These are phyloP conservation scores for Yarrowia galli DNA, from an alignment of 1,139 yeast species.

Conservation along the genomic window DNA sequence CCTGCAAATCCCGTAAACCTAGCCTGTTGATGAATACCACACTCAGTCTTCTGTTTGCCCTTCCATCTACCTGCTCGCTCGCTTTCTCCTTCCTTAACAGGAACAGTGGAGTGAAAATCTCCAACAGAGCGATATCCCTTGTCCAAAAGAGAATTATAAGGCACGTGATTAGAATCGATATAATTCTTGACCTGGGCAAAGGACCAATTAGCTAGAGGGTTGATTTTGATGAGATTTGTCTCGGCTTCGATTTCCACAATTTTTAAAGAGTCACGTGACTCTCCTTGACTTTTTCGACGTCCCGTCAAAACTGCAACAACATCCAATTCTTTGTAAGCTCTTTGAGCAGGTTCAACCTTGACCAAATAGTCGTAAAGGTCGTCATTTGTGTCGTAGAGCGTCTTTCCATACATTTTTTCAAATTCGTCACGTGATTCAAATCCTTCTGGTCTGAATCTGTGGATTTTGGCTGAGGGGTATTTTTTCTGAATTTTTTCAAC, in stretches of 20 bases:
- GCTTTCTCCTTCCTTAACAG: constrained; percentile 90
- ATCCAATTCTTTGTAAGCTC: constrained; percentile 76
- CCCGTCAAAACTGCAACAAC: constrained; percentile 92
- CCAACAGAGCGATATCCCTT: constrained; percentile 92
- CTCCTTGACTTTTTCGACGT: constrained; percentile 90
- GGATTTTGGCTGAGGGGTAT: constrained; percentile 63
- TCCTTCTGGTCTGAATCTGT: constrained; percentile 70
- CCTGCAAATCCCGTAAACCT: constrained; percentile 65
- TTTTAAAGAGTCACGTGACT: constrained; percentile 74
- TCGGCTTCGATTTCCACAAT: constrained; percentile 77
- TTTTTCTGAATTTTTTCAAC: constrained; percentile 63
- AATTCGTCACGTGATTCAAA: constrained; percentile 70
- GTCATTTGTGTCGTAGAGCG: constrained; percentile 86
- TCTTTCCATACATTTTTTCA: constrained; percentile 69
- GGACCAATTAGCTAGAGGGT: constrained; percentile 87
- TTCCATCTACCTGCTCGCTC: constrained; percentile 98
- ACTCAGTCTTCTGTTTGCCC: constrained; percentile 90
- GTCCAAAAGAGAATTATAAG: constrained; percentile 83
- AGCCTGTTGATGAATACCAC: constrained; percentile 89
- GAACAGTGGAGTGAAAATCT: constrained; percentile 93
- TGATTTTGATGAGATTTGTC: constrained; percentile 78
- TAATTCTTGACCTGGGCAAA: constrained; percentile 75
- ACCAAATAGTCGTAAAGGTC: constrained; percentile 81
- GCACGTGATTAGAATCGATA: constrained; percentile 73
- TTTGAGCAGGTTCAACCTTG: constrained; percentile 89